Evolutionary conservation across 1,284 basidiomycete genomes (phyloP).

Genomic region (Tetrapyrgos nigripes): DNA sequence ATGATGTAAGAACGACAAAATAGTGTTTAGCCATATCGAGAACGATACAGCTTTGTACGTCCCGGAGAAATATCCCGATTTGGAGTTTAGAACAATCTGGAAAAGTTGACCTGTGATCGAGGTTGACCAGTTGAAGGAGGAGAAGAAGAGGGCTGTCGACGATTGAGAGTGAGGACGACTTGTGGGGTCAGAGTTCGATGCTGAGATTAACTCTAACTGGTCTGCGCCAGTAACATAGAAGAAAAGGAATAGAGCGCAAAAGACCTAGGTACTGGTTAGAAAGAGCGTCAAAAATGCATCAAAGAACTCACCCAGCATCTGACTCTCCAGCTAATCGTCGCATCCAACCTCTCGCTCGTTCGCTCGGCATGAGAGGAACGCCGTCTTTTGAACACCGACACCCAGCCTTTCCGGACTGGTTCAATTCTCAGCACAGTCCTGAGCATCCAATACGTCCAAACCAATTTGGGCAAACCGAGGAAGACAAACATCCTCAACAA

Average conservation of each 20-base stretch:
- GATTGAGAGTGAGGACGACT: too few relatives aligned
- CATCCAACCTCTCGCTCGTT: slow-evolving; percentile 3
- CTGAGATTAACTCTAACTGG: too few relatives aligned
- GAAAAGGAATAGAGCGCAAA: too few relatives aligned
- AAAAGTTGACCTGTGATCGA: slow-evolving; percentile 27
- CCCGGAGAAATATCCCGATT: slow-evolving; percentile 34
- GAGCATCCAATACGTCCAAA: background rate
- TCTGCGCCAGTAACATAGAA: too few relatives aligned
- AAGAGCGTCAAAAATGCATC: background rate
- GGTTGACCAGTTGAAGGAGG: too few relatives aligned
- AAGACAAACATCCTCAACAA: too few relatives aligned
- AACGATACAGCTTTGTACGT: slow-evolving; percentile 25
- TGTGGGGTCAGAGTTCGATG: too few relatives aligned
- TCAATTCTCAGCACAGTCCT: slow-evolving; percentile 5
- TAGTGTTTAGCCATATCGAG: slow-evolving; percentile 10
- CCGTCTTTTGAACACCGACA: background rate
- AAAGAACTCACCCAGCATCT: background rate
- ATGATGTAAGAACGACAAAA: slow-evolving; percentile 15
- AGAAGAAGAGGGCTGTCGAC: too few relatives aligned
- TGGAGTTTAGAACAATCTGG: slow-evolving; percentile 35
- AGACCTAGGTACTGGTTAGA: background rate
- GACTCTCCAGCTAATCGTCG: background rate
- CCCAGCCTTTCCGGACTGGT: background rate
- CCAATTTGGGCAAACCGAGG: background rate
- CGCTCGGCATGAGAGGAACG: slow-evolving; percentile 1